Evolutionary conservation across 2,329 filamentous ascomycete species (phyloP).

Genomic region (Tolypocladium guangdongense): DNA sequence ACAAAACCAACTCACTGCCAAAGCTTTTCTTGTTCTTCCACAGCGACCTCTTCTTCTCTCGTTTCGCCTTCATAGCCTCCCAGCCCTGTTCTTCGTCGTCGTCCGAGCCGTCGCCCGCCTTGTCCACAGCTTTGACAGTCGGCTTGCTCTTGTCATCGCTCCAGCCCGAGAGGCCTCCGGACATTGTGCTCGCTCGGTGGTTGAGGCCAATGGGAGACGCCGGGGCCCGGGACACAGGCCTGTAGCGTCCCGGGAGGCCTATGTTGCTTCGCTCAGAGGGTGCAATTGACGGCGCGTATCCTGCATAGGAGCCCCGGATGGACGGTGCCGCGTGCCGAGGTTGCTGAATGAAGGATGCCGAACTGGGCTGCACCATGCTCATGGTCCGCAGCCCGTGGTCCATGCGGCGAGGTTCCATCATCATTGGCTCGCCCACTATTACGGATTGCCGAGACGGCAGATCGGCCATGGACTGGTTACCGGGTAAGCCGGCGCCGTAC

Average conservation of each 20-base stretch:
- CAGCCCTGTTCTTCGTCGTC: constrained; percentile 60
- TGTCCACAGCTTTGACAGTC: constrained; percentile 26
- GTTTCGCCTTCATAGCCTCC: constrained; percentile 59
- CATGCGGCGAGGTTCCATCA: constrained; percentile 30
- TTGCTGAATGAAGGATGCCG: constrained; percentile 45
- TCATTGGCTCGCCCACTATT: constrained; percentile 34
- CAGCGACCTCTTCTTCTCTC: constrained; percentile 54
- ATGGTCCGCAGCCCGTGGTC: constrained; percentile 54
- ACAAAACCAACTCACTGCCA: constrained; percentile 29
- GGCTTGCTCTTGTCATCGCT: constrained; percentile 21
- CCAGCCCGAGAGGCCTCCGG: constrained; percentile 23
- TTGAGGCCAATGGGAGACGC: constrained; percentile 16
- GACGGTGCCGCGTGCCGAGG: constrained; percentile 21
- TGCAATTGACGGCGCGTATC: constrained; percentile 83
- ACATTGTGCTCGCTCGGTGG: constrained; percentile 23
- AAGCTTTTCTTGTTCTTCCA: constrained; percentile 53
- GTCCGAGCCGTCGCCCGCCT: constrained; percentile 29
- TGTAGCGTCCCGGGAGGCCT: constrained; percentile 79
- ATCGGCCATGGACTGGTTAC: constrained; percentile 32
- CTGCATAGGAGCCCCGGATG: constrained; percentile 28
- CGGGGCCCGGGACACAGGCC: constrained; percentile 66
- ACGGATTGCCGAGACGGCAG: constrained; percentile 33
- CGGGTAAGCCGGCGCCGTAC: constrained; percentile 13
- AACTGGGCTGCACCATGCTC: constrained; percentile 70
- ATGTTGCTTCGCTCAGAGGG: constrained; percentile 93